Evolutionary conservation across 2,329 filamentous ascomycete genomes (phyloP), one percentile per base, ranked within the genome.

Genomic region (Alternaria ventricosa): DNA sequence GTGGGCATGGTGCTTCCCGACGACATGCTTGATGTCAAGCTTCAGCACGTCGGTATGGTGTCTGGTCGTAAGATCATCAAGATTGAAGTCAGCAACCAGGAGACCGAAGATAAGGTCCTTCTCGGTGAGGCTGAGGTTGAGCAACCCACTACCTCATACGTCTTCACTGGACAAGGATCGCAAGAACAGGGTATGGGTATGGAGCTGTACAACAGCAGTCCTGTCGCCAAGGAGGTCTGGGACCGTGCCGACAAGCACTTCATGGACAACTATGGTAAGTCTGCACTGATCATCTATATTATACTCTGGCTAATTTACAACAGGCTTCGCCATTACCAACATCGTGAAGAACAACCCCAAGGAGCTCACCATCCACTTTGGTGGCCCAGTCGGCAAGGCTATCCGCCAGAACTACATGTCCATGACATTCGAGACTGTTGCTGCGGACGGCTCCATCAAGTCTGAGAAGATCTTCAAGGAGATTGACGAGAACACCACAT

Each of bases 101-200:
- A 97, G 80, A 96, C 91, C 0, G 96, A 97, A 78, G 96, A 98
- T 72, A 98, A 97, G 86, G 94, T 99, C 12, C 86, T 99, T 5
- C 85, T 97, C 55, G 96, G 93, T 77, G 95, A 98, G 83, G 96
- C 96, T 25, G 96, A 99, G 82, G 93, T 99, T 62, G 96, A 99
- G 82, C 96, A 99, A 80, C 96, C 96, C 8, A 93, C 96, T 33
- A 97, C 95, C 2, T 91, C 96, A 6, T 99, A 99, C 76, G 93
- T 99, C 72, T 99, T 99, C 82, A 99, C 96, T 68, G 96, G 96
- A 60, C 96, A 99, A 82, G 96, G 96, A 74, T 97, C 94, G 55
- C 96, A 99, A 82, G 96, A 99, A 82, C 96, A 99, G 81, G 96
- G 96, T 66, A 99, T 99, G 96, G 96, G 96, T 82, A 99, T 99